Evolutionary conservation across 306 rosid species (phyloP).

Genomic region (Hylodesmum podocarpum): DNA sequence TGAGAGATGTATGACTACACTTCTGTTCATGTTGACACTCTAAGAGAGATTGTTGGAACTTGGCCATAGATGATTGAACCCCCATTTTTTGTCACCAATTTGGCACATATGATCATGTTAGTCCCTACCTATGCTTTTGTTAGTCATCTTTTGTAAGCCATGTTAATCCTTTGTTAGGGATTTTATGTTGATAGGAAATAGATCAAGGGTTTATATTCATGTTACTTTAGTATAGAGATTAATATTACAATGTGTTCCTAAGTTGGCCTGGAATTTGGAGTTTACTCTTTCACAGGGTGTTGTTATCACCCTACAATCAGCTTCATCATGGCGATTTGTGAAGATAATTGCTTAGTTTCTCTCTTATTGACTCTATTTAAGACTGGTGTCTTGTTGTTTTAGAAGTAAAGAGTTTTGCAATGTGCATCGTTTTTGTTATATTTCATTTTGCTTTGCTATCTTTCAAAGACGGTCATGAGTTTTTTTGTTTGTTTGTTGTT

Average conservation of each 20-base stretch:
- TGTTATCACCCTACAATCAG: background rate
- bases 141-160: background rate
- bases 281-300: background rate
- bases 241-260: background rate
- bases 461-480: background rate
- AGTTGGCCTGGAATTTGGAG: background rate
- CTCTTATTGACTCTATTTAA: background rate
- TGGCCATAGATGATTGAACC: no score
- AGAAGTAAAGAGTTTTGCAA: background rate
- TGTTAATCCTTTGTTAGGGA: background rate
- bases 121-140: background rate
- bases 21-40: no score
- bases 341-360: background rate
- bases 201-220: background rate
- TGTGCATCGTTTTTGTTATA: background rate
- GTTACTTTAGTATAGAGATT: background rate
- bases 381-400: background rate
- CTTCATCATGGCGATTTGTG: background rate
- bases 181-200: background rate
- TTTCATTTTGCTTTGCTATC: slow-evolving; percentile 15
- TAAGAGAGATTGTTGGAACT: no score
- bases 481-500: background rate
- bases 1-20: background rate
- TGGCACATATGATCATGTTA: background rate
- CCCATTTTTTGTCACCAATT: background rate